These are phyloP conservation scores for Saccharomycopsis selenospora DNA, from an alignment of 805 yeast species.

Conservation along the genomic window DNA sequence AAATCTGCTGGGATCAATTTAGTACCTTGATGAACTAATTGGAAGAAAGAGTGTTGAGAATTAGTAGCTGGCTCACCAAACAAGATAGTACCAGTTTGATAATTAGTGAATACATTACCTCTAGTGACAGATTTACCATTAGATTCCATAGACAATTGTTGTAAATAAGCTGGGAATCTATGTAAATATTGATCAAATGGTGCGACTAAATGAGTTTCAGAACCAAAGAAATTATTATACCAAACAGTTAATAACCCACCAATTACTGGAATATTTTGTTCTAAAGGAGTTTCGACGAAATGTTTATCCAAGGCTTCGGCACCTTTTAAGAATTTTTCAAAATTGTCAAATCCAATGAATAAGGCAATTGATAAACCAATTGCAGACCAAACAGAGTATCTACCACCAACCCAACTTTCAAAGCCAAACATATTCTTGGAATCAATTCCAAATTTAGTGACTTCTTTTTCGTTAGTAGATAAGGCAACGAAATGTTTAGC, in stretches of 20 bases:
- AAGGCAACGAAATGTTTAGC: constrained; percentile 98
- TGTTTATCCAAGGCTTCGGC: constrained; percentile 97
- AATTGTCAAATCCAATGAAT: constrained; percentile 93
- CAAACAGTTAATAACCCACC: constrained; percentile 94
- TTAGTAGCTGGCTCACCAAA: constrained; percentile 98
- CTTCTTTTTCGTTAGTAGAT: constrained; percentile 88
- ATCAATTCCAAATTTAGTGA: constrained; percentile 92
- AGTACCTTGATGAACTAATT: constrained; percentile 98
- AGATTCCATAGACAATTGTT: constrained; percentile 98
- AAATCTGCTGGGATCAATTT: constrained; percentile 96
- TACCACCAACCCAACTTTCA: constrained; percentile 99
- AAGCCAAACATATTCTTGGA: constrained; percentile 98
- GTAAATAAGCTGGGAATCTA: constrained; percentile 98
- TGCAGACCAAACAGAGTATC: constrained; percentile 99
- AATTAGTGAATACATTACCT: constrained; percentile 82
- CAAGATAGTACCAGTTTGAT: constrained; percentile 90
- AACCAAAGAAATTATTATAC: constrained; percentile 98
- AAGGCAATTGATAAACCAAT: constrained; percentile 94
- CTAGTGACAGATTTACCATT: constrained; percentile 97
- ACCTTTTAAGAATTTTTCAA: constrained; percentile 87
- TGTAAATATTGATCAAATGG: constrained; percentile 98
- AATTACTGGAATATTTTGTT: constrained; percentile 81
- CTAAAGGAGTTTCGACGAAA: constrained; percentile 35
- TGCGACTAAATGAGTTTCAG: constrained; percentile 96
- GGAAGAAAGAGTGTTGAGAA: constrained; percentile 84